Evolutionary conservation across 306 rosid species (phyloP), one percentile per base, ranked within the genome.

Genomic region (Citrullus amarus): DNA sequence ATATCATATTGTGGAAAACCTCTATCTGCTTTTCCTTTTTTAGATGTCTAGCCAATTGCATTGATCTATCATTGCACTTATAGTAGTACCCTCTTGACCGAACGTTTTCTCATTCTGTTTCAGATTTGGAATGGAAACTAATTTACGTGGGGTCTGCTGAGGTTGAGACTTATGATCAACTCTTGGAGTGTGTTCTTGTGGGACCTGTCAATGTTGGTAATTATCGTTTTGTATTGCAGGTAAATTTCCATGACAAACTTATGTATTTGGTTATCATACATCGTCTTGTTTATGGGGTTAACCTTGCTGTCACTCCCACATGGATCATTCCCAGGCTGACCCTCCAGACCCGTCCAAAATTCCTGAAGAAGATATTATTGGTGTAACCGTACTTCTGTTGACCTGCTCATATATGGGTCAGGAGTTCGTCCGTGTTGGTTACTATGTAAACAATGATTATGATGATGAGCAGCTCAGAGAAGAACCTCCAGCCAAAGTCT

Each of bases 41-140:
- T 71, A 43, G 59, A 44, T 48, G 41, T 22, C 76, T 14, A 71
- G 58, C 38, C 76, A 46, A 44, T 48, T 13, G 22, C 10, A 72
- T 50, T 50, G 43, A 54, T 51, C 57, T 48, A 25, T 8, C 44
- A 71, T 48, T 71, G 77, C 41, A 46, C 59, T n/a, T 66, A 22
- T n/a, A 36, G 15, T 17, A 66, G 73, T 71, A 13, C 20, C 38
- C 39, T 44, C 6, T 71, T 71, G 11, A 3, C 56, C 22, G 20
- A 70, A 41, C 13, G 10, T n/a, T 72, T 72, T 51, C 44, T 50
- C 59, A 28, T 28, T 30, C 60, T 72, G 77, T 22, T 51, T 59
- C 91, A 94, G 93, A 92, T 85, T 88, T 94, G 89, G 98, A 94
- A 80, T 90, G 97, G 98, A 92, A 94, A 82, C 98, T 94, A 57